phyloP scores from a whole-genome alignment of 768 basidiomycete genomes.

The Pisolithus microcarpus region DNA sequence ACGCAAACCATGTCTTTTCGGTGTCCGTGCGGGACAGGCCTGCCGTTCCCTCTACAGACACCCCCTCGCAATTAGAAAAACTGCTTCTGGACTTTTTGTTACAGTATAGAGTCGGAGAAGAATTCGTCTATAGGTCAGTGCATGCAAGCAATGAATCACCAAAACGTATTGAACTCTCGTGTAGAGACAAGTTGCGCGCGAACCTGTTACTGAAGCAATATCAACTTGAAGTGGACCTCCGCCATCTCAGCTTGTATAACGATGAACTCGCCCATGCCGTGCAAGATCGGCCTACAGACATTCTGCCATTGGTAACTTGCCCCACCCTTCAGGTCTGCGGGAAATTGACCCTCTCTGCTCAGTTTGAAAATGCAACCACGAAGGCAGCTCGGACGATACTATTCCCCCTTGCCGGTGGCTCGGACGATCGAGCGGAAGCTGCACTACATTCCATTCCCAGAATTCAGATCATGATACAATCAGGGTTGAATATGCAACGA shows the following conservation, averaged over 20 bases:
- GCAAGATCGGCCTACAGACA: slow-evolving; percentile 83
- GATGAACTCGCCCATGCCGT: slow-evolving; percentile 90
- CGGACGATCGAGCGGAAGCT: slow-evolving; percentile 37
- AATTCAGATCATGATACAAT: slow-evolving; percentile 82
- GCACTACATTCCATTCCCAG: slow-evolving; percentile 51
- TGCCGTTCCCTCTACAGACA: slow-evolving; percentile 51
- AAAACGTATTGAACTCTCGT: background rate
- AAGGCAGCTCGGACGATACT: slow-evolving; percentile 78
- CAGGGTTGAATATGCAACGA: slow-evolving; percentile 88
- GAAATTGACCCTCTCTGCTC: background rate
- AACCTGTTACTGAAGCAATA: slow-evolving; percentile 87
- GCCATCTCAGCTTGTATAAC: slow-evolving; percentile 75
- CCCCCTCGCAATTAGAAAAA: slow-evolving; percentile 75
- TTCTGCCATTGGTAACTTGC: slow-evolving; percentile 70
- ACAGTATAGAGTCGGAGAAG: slow-evolving; percentile 81
- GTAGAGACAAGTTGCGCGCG: slow-evolving; percentile 78
- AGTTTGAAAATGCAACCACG: slow-evolving; percentile 92
- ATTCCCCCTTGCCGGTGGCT: slow-evolving; percentile 62
- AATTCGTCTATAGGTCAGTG: slow-evolving; percentile 83
- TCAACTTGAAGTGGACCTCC: slow-evolving; percentile 79
- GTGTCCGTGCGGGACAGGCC: slow-evolving; percentile 70
- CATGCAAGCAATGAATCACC: background rate
- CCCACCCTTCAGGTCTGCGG: background rate
- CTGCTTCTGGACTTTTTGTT: slow-evolving; percentile 80
- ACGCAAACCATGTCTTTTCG: slow-evolving; percentile 72